Evolutionary conservation across 495 filamentous ascomycete genomes (phyloP), one percentile per base, ranked within the genome.

Genomic region (Lasiosphaeria hispida): DNA sequence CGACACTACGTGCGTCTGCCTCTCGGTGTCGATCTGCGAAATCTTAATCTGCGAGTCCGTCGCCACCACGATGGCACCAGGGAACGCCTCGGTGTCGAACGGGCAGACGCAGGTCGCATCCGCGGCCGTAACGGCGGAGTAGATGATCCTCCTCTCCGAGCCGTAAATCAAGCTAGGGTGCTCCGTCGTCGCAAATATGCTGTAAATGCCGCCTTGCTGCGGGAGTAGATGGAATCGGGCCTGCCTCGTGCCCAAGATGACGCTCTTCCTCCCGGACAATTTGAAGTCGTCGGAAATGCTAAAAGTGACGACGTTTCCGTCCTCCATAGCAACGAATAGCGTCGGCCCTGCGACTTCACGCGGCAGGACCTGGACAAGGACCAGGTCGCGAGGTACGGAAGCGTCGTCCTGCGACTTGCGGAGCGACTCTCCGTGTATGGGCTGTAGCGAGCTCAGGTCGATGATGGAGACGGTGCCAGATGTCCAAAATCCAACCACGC

Each of bases 91-190:
- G 11, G 85, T 72, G 69, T 97, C 82, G 60, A 99, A 92, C 7
- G 89, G 79, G 62, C 89, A 94, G 30, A 97, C 80, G 38, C 83
- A 85, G 5, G 84, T 83, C 5, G 91, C 88, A 48, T 90, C 85
- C 63, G 96, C 90, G 1, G 92, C 91, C 49, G 96, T 97, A n/a
- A 97, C 87, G 1, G 95, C 91, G 14, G 91, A 96, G 77, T 94
- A 99, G 7, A 96, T 85, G 30, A 96, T 86, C 10, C 92, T 82
- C 1, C 88, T 90, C 65, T 97, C 91, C 6, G 86, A 85, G 14
- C 86, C 87, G 62, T 97, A 97, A 49, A 97, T 95, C 48, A 99
- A 70, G 61, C 88, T 96, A 13, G 94, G 90, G 64, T 97, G 89
- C 60, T 97, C 94, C 62, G 91, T 96, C 0, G 89, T 93, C 1